Base-by-base conservation (phyloP, 768 basidiomycete species). In the Russula vinacea region DNA sequence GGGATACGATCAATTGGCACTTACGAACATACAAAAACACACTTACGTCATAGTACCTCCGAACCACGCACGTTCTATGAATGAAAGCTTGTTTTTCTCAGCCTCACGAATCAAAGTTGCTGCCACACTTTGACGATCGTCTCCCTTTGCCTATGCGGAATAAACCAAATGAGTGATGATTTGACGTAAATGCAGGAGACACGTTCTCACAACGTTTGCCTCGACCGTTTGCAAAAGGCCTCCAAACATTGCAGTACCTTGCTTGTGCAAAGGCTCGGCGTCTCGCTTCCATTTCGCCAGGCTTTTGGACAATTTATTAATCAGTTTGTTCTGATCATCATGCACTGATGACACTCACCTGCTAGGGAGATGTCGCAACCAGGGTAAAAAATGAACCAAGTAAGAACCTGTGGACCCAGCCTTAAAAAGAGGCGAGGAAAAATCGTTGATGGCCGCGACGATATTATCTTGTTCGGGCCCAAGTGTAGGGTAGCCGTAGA, bases 1-100 rank as follows among this genome's bases (percentile, higher is more conserved):
- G 29, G 5, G 29, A 29, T 29, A 29, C 5, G 29, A 5, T 29
- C 29, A 29, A 29, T 29, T 29, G 29, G 29, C 29, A 5, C 29
- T 29, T 29, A 60, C 39, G 17, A 17, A 14, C 26, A 35, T 19
- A 3, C 17, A n/a, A 44, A 9, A 19, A 3, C 16, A 32, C 56
- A 32, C 56, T 44, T 42, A 56, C 56, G 44, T 32, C 56, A 56
- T 19, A 1, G 26, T 44, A 2, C 56, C 56, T n/a, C 40, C 56
- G 8, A 56, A 22, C 56, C 56, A 56, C 6, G 56, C 44, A 29
- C 40, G 56, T n/a, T 56, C 56, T 10, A 4, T 39, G 5, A 24
- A 39, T 16, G 54, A 55, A 22, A 55, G 37, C 54, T 26, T 42
- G 19, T 42, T 42, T 42, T 19, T 42, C 42, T 42, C 42, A 5